phyloP scores from a whole-genome alignment of 78 protist species.

The Dictyostelium intermedium region DNA sequence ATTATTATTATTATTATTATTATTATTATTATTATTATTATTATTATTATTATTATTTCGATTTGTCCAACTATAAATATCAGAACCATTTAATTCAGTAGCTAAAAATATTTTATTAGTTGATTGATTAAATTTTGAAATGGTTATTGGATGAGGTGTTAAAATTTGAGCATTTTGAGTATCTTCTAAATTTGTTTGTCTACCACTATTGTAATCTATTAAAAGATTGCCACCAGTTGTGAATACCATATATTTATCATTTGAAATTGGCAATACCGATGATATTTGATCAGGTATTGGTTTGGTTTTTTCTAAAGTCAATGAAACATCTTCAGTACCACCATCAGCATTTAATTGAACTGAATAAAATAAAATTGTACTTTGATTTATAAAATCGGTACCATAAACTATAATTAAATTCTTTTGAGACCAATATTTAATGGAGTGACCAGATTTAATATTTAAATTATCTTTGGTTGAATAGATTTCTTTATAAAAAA shows the following conservation, averaged over 20 bases:
- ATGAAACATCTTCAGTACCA: background rate
- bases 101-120: slow-evolving; percentile 1
- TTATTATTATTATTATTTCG: background rate
- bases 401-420: slow-evolving; percentile 53
- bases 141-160: background rate
- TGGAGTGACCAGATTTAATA: background rate
- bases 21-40: background rate
- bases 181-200: background rate
- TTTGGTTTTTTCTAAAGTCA: background rate
- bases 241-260: background rate
- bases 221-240: background rate
- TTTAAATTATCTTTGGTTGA: background rate
- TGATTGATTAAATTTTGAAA: background rate
- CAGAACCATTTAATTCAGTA: background rate
- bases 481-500: background rate
- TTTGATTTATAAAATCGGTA: background rate
- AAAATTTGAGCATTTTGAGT: background rate
- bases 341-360: background rate
- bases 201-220: background rate
- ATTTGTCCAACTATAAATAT: background rate
- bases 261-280: background rate
- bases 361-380: background rate
- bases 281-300: background rate
- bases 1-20: no score
- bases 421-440: slow-evolving; percentile 30